Evolutionary conservation across 129 eudicot species (phyloP).

Genomic region (Tagetes erecta): DNA sequence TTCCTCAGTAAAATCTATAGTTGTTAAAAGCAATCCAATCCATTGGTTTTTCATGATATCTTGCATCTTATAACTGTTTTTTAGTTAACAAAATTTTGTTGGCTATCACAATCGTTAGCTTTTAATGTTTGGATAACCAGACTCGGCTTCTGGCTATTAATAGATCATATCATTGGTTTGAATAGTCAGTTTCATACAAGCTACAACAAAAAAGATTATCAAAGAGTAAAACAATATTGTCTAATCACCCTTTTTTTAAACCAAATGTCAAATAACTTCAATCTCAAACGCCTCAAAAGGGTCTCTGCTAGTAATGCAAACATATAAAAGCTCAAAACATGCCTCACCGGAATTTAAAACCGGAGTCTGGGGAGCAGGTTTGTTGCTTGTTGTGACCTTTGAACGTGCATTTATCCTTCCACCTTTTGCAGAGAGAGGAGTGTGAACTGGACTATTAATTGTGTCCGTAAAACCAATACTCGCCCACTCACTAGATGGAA

Average conservation of each 20-base stretch:
- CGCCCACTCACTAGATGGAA: conserved; percentile 57
- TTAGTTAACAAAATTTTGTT: neutral
- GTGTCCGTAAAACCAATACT: conserved; percentile 45
- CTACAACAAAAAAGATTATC: neutral
- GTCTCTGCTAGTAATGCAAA: conserved; percentile 12
- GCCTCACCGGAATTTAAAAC: conserved; percentile 70
- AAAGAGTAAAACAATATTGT: neutral
- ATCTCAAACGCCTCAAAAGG: neutral
- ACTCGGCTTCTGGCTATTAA: neutral
- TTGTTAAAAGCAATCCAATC: neutral
- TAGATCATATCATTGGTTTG: neutral
- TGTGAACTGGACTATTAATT: conserved; percentile 62
- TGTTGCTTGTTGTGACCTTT: conserved; percentile 54
- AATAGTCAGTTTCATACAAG: neutral
- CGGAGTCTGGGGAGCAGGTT: conserved; percentile 78
- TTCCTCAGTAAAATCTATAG: neutral
- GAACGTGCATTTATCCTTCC: conserved; percentile 56
- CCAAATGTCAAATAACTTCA: neutral
- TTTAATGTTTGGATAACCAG: neutral
- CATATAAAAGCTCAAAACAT: conserved; percentile 10
- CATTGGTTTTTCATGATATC: conserved; percentile 1
- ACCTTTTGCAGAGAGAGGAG: conserved; percentile 83
- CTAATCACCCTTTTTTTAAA: neutral
- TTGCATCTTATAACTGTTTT: neutral
- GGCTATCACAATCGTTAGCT: neutral